phyloP scores from a whole-genome alignment of 2,329 filamentous ascomycete genomes.

The Chaetomiaceae sp. region DNA sequence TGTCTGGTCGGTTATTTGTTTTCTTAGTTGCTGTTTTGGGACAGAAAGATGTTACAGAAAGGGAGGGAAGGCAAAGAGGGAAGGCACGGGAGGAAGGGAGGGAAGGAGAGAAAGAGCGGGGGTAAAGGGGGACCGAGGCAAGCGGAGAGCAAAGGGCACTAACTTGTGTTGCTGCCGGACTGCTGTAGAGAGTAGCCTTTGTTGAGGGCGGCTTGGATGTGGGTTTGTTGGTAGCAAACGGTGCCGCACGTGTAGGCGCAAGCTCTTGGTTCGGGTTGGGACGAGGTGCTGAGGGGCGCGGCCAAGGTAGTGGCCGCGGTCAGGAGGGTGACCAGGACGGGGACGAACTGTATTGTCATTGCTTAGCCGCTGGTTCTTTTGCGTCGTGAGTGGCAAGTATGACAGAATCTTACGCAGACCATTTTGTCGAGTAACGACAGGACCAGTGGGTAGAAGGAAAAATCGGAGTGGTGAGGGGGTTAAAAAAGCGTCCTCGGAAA shows the following conservation, averaged over 20 bases:
- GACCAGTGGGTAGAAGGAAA: too few species aligned
- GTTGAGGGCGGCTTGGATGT: constrained; percentile 32
- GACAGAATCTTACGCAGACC: constrained; percentile 17
- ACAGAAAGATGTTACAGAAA: too few species aligned
- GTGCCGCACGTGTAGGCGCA: constrained; percentile 36
- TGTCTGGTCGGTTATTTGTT: constrained; percentile 24
- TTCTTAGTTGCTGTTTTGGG: too few species aligned
- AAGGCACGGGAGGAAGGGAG: background rate
- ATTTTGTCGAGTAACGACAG: constrained; percentile 12
- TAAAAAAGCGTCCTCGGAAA: background rate
- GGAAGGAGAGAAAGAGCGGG: background rate
- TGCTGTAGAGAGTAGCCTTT: constrained; percentile 32
- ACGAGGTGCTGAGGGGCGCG: constrained; percentile 20
- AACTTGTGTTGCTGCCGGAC: constrained; percentile 27
- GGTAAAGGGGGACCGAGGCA: background rate
- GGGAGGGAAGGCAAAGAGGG: background rate
- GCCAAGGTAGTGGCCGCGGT: constrained; percentile 16
- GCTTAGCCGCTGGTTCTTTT: background rate
- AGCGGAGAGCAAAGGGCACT: background rate
- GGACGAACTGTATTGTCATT: constrained; percentile 18
- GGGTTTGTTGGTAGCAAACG: constrained; percentile 33
- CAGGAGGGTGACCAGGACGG: constrained; percentile 18
- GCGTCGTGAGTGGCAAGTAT: too few species aligned
- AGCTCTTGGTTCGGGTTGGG: constrained; percentile 27
- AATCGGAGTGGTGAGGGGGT: background rate